These are phyloP conservation scores for Casuarina cunninghamiana DNA, from an alignment of 306 rosid species.

Conservation along the genomic window DNA sequence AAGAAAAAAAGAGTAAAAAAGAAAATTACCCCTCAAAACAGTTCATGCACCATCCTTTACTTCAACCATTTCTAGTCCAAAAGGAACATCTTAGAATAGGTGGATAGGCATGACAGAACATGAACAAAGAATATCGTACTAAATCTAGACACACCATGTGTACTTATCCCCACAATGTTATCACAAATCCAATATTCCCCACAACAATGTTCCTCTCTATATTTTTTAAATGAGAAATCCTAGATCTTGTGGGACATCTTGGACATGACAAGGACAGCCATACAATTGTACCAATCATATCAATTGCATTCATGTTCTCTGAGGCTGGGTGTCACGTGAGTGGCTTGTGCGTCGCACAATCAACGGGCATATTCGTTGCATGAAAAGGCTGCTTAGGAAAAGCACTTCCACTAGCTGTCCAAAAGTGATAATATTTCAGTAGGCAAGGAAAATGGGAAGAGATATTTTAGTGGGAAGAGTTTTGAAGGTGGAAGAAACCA, in stretches of 20 bases:
- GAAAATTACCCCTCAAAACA: too few relatives aligned
- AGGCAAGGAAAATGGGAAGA: too few relatives aligned
- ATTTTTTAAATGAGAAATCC: not conserved
- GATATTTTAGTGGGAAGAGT: too few relatives aligned
- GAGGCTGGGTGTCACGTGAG: slow-evolving; percentile 5
- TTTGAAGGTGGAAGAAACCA: too few relatives aligned
- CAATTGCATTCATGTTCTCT: not conserved
- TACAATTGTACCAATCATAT: not conserved
- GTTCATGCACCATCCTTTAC: too few relatives aligned
- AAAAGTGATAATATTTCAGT: too few relatives aligned
- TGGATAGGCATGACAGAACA: too few relatives aligned
- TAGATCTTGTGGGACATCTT: slow-evolving; percentile 50
- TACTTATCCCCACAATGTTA: not conserved
- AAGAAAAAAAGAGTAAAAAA: too few relatives aligned
- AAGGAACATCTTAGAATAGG: too few relatives aligned
- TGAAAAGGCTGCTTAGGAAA: too few relatives aligned
- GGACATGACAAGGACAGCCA: slow-evolving; percentile 4
- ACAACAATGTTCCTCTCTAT: not conserved
- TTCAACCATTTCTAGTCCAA: too few relatives aligned
- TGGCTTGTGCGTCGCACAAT: slow-evolving; percentile 9
- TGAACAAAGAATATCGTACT: too few relatives aligned
- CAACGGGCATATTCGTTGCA: not conserved
- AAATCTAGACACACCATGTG: not conserved
- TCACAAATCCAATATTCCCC: not conserved
- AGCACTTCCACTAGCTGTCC: not conserved